Evolutionary conservation across 352 stramenopile species (phyloP), one percentile per base, ranked within the genome.

Genomic region (Saprolegnia diclina): DNA sequence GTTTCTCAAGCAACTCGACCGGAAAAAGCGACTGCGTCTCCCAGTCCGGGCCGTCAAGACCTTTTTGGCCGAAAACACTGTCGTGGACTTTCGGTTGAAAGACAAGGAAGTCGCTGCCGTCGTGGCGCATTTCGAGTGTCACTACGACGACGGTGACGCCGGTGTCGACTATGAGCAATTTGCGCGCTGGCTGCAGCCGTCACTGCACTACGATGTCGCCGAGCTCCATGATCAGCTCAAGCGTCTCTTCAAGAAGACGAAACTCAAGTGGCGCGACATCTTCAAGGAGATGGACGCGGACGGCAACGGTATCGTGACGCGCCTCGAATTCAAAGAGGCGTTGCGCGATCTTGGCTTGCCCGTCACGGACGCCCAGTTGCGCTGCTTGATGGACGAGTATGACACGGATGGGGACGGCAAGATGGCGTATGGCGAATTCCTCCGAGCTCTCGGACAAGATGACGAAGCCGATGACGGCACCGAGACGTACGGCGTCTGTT

Each of bases 151-250:
- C 19, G 71, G 74, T 44, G 73, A 74, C 37, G 73, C 87, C 32
- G 81, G 81, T 4, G 78, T 89, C 46, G 80, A 92, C 55, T 90
- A 92, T 52, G 61, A 83, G 35, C 76, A 88, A 67, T 87, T 88
- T 74, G 77, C 78, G 3, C 75, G 77, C 26, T 90, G 83, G 82
- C 56, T 89, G 4, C 82, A 90, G 52, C 81, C 80, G 9, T 73
- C 79, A 29, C 73, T 87, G 21, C 79, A 90, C 65, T 55, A 89
- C 6, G 73, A 92, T 50, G 75, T 83, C 56, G 79, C 80, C 16
- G 73, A 85, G 19, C 73, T 91, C 10, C 80, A 90, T 56, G 48
- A 67, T 18, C 74, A 74, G 18, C 76, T 91, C 18, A 84, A 86
- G 44, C 56, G 72, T 3, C 59, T 89, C 14, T 63, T 91, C 21